phyloP scores from a whole-genome alignment of 495 filamentous ascomycete genomes.

The Usnea hakonensis region DNA sequence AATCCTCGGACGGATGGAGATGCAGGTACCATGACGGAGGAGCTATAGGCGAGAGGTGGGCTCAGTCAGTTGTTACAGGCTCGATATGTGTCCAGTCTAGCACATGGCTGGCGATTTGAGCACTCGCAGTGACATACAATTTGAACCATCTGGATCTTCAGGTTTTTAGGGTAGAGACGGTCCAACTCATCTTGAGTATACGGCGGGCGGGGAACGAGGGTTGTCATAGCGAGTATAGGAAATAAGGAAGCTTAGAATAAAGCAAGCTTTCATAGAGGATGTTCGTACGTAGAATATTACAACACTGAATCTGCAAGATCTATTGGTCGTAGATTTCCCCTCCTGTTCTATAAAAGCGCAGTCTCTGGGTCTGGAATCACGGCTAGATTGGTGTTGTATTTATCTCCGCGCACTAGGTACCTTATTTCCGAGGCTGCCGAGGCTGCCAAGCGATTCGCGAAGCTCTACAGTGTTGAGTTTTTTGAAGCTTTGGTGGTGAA shows the following conservation, averaged over 20 bases:
- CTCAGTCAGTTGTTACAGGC: neutral
- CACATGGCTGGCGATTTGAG: neutral
- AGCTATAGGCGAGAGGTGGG: constrained; percentile 37
- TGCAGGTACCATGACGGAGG: constrained; percentile 66
- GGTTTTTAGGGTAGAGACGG: constrained; percentile 66
- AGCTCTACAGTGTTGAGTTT: neutral
- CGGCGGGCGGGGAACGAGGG: constrained; percentile 61
- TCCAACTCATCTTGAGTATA: constrained; percentile 77
- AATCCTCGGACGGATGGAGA: neutral
- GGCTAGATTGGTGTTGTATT: too few species aligned
- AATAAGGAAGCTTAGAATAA: neutral
- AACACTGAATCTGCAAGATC: too few species aligned
- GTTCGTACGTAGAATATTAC: neutral
- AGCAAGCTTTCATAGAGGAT: neutral
- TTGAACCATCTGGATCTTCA: constrained; percentile 85
- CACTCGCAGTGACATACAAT: constrained; percentile 45
- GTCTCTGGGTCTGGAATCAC: too few species aligned
- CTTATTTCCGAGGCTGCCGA: neutral
- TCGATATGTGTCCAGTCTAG: neutral
- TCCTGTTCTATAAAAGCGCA: too few species aligned
- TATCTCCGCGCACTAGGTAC: neutral
- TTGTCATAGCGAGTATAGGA: constrained; percentile 53
- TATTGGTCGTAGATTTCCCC: neutral
- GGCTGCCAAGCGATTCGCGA: neutral
- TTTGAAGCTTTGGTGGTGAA: neutral